Conservation (phyloP, 2,329 filamentous ascomycete species). For the Aureobasidium sp. region DNA sequence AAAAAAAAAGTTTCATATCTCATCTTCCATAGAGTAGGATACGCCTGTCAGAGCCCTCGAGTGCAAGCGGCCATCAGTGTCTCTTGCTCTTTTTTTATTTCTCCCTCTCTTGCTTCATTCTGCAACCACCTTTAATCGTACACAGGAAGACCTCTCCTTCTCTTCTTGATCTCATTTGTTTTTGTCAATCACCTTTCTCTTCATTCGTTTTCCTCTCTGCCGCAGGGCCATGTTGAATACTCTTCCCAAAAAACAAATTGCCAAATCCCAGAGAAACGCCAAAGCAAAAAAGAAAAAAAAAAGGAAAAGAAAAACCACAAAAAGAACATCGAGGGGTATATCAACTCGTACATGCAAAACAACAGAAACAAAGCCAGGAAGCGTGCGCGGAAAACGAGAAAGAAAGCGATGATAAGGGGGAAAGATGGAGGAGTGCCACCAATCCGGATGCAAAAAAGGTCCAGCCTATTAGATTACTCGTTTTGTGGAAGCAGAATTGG, state of each 20-base stretch:
- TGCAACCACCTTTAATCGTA: neutral
- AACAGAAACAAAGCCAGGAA: neutral
- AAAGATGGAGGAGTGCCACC: neutral
- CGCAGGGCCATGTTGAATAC: too few relatives aligned
- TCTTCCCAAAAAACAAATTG: neutral
- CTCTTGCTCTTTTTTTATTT: neutral
- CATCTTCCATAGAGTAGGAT: neutral
- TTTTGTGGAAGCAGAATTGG: neutral
- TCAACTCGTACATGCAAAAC: slow-evolving; percentile 16
- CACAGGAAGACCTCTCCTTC: neutral
- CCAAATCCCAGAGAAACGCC: neutral
- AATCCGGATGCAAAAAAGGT: neutral
- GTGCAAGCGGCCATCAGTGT: neutral
- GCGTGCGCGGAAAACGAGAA: neutral
- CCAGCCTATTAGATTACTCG: neutral
- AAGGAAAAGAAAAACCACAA: neutral
- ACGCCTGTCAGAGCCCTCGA: neutral
- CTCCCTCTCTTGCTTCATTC: neutral
- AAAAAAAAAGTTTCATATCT: slow-evolving; percentile 19
- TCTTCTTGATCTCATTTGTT: neutral
- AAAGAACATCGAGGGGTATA: slow-evolving; percentile 14
- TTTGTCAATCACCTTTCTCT: neutral
- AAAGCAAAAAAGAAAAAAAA: neutral
- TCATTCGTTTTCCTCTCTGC: neutral
- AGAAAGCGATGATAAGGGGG: neutral